Evolutionary conservation across 1,284 basidiomycete species (phyloP).

Genomic region (Moesziomyces antarcticus): DNA sequence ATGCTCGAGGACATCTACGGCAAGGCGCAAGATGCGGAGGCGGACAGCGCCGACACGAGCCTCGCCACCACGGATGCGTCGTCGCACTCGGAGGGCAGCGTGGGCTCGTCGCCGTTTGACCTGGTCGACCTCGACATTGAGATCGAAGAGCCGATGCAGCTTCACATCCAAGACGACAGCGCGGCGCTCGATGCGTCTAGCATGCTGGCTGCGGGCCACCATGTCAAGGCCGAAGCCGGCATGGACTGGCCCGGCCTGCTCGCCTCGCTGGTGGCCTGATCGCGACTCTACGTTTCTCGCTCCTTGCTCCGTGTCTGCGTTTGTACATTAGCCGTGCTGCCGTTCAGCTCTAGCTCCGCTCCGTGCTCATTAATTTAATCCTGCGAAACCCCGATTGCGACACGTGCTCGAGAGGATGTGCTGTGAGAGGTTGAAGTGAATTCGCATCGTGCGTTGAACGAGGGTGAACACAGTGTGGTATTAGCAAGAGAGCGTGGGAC

Average conservation of each 20-base stretch:
- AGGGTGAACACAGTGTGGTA: no score
- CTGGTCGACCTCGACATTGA: slow-evolving; percentile 49
- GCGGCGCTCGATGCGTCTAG: slow-evolving; percentile 7
- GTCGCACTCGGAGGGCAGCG: slow-evolving; percentile 17
- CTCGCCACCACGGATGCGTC: slow-evolving; percentile 9
- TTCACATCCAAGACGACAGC: slow-evolving; percentile 26
- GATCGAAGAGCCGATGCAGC: slow-evolving; percentile 47
- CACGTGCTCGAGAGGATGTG: no score
- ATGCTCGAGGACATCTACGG: slow-evolving; percentile 47
- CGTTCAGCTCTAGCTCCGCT: neutral
- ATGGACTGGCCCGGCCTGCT: slow-evolving; percentile 39
- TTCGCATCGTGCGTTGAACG: no score
- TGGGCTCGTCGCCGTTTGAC: slow-evolving; percentile 47
- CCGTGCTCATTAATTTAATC: no score
- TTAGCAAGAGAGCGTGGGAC: no score
- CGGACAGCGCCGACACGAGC: slow-evolving; percentile 9
- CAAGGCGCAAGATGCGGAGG: slow-evolving; percentile 5
- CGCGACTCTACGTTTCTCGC: neutral
- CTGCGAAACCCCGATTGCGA: no score
- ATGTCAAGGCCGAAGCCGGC: slow-evolving; percentile 6
- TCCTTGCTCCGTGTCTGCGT: slow-evolving; percentile 5
- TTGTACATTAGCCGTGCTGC: slow-evolving; percentile 10
- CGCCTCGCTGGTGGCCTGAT: slow-evolving; percentile 30
- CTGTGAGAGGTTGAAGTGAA: no score
- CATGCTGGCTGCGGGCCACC: neutral